Evolutionary conservation across 495 filamentous ascomycete species (phyloP).

Genomic region (Niebla homalea): DNA sequence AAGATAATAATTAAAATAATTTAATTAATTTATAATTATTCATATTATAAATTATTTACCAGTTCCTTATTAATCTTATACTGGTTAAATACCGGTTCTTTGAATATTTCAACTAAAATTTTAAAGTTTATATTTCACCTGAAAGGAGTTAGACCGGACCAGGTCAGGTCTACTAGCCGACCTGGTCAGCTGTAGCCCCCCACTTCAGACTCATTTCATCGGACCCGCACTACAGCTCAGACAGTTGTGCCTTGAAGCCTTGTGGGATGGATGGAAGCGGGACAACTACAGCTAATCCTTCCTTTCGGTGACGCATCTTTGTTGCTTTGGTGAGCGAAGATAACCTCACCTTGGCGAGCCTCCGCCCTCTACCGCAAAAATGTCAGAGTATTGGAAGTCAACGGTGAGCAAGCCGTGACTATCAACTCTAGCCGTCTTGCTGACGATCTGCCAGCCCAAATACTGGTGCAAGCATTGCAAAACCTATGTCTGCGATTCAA

Average conservation of each 20-base stretch:
- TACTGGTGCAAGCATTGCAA: conserved; percentile 98
- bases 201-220: too few species aligned
- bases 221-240: too few species aligned
- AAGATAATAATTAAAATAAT: neutral
- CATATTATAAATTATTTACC: neutral
- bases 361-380: conserved; percentile 22
- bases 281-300: too few species aligned
- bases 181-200: neutral
- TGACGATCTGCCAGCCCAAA: conserved; percentile 43
- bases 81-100: neutral
- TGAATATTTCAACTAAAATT: neutral
- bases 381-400: conserved; percentile 99
- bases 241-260: too few species aligned
- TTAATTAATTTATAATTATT: neutral
- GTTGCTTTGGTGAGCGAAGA: too few species aligned
- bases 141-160: neutral
- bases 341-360: neutral
- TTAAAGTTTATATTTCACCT: neutral
- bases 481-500: conserved; percentile 81
- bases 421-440: neutral
- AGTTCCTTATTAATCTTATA: neutral
- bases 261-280: too few species aligned
- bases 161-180: neutral
- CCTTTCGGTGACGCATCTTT: too few species aligned
- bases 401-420: conserved; percentile 38